phyloP scores from a whole-genome alignment of 305 asterid species.

The Solanum hybrid region DNA sequence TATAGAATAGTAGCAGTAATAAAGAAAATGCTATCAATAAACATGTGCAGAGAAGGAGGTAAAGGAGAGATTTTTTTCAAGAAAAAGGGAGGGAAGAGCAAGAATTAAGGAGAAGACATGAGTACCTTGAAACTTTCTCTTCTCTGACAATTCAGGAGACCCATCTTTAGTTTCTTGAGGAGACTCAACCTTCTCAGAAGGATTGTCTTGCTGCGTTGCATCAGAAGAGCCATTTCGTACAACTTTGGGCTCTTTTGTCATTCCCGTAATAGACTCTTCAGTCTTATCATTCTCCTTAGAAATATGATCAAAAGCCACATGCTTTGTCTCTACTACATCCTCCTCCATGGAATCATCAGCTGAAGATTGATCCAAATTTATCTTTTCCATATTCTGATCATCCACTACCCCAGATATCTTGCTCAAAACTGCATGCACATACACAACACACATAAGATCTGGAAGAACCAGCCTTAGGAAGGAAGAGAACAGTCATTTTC shows the following conservation, averaged over 20 bases:
- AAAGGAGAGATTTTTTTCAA: neutral
- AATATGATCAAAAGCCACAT: constrained; percentile 9
- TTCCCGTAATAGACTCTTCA: neutral
- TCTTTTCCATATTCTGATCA: constrained; percentile 21
- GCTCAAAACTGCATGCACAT: constrained; percentile 1
- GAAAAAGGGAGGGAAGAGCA: neutral
- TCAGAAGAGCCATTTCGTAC: neutral
- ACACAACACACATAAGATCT: neutral
- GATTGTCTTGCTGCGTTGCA: neutral
- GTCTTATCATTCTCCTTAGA: constrained; percentile 5
- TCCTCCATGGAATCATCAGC: constrained; percentile 26
- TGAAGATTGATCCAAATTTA: constrained; percentile 22
- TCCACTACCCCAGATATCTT: constrained; percentile 13
- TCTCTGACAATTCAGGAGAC: constrained; percentile 3
- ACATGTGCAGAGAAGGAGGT: neutral
- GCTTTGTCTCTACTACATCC: constrained; percentile 12
- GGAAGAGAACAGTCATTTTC: neutral
- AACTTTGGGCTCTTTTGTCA: constrained; percentile 1
- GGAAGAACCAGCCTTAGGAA: neutral
- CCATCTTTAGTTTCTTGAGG: constrained; percentile 2
- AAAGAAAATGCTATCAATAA: neutral
- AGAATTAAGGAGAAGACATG: neutral
- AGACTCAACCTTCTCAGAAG: constrained; percentile 5
- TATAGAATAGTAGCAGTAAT: neutral
- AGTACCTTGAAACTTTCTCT: constrained; percentile 29